Evolutionary conservation across 768 basidiomycete genomes (phyloP).

Genomic region (Pulveroboletus ravenelii): DNA sequence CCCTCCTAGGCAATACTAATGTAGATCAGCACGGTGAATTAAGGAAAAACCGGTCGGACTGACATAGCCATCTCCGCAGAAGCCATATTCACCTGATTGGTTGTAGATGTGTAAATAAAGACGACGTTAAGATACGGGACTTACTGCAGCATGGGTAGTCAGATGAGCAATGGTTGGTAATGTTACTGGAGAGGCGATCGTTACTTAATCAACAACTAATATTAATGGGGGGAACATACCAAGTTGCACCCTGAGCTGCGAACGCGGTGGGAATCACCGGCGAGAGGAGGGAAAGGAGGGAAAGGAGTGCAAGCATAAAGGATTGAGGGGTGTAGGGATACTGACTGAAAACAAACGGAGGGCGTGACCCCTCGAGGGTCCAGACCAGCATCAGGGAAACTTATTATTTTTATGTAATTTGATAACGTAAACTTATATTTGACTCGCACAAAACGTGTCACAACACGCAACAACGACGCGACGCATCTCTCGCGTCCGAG

Average conservation of each 20-base stretch:
- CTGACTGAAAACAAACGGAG: background rate
- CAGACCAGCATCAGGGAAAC: no score
- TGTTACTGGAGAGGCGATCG: slow-evolving; percentile 28
- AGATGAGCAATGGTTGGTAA: slow-evolving; percentile 34
- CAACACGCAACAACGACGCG: slow-evolving; percentile 17
- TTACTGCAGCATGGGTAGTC: slow-evolving; percentile 43
- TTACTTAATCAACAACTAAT: background rate
- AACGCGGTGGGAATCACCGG: slow-evolving; percentile 13
- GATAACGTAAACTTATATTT: background rate
- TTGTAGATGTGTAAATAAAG: background rate
- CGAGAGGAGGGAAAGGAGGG: slow-evolving; percentile 15
- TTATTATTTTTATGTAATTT: no score
- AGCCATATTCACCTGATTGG: slow-evolving; percentile 46
- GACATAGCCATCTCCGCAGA: slow-evolving; percentile 44
- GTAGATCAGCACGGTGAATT: slow-evolving; percentile 4
- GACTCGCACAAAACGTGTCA: slow-evolving; percentile 14
- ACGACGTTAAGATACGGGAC: slow-evolving; percentile 6
- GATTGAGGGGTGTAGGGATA: slow-evolving; percentile 7
- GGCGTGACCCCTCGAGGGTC: background rate
- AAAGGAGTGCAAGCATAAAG: slow-evolving; percentile 22
- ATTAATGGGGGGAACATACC: slow-evolving; percentile 9
- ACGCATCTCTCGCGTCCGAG: slow-evolving; percentile 3
- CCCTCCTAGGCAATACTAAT: slow-evolving; percentile 78
- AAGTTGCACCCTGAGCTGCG: slow-evolving; percentile 26
- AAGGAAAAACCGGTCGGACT: slow-evolving; percentile 7